phyloP scores from a whole-genome alignment of 164 flowering plant genomes.

The Vitis amurensis region DNA sequence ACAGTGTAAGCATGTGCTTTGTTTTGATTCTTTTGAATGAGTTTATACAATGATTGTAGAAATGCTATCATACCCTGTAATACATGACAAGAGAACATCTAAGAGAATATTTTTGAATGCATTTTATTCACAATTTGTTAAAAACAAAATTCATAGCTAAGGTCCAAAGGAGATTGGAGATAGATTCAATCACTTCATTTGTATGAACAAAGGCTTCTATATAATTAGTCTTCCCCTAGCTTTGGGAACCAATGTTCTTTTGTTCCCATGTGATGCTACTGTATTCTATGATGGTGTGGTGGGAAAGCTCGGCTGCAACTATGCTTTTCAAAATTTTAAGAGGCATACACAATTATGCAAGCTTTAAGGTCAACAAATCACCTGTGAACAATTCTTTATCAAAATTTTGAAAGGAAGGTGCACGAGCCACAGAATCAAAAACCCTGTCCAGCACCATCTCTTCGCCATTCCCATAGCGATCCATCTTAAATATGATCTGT shows the following conservation, averaged over 20 bases:
- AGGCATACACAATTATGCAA: neutral
- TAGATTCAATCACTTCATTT: no score
- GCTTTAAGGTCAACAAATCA: constrained; percentile 11
- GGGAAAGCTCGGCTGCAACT: neutral
- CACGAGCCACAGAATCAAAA: constrained; percentile 34
- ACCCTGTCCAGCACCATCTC: constrained; percentile 60
- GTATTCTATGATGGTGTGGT: no score
- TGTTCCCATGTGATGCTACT: no score
- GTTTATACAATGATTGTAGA: neutral
- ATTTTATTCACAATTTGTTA: no score
- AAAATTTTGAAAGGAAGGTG: constrained; percentile 56
- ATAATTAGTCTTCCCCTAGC: no score
- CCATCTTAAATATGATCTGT: constrained; percentile 84
- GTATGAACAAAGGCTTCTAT: no score
- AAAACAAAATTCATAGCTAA: no score
- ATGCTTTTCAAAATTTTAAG: neutral
- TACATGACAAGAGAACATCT: no score
- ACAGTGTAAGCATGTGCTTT: neutral
- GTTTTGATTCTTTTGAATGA: constrained; percentile 10
- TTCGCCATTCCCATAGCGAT: constrained; percentile 74
- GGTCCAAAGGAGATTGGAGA: no score
- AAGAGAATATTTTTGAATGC: no score
- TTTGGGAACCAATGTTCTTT: no score
- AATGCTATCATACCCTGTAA: no score
- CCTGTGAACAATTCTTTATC: constrained; percentile 61